These are phyloP conservation scores for Saururus chinensis DNA, from an alignment of 164 flowering plant genomes.

Conservation along the genomic window DNA sequence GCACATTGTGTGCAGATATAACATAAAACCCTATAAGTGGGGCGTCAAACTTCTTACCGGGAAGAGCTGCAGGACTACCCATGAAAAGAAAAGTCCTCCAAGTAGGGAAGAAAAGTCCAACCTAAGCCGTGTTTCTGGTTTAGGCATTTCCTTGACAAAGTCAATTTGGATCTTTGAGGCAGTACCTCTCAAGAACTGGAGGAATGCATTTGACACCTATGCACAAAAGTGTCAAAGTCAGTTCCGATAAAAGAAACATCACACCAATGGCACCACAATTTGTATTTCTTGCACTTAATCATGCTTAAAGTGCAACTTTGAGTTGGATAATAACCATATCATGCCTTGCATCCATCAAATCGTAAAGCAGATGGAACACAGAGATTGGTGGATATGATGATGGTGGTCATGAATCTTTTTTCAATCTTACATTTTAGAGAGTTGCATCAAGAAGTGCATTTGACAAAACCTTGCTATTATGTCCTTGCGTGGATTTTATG, in stretches of 20 bases:
- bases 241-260: not conserved
- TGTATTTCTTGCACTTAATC: not conserved
- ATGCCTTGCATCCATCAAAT: not conserved
- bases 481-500: too few species aligned
- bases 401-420: not conserved
- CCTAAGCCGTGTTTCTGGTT: slow-evolving; percentile 37
- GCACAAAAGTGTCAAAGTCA: not conserved
- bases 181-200: slow-evolving; percentile 48
- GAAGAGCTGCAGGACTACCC: slow-evolving; percentile 69
- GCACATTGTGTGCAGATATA: not conserved
- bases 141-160: slow-evolving; percentile 94
- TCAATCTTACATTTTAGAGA: not conserved
- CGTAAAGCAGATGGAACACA: not conserved
- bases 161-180: slow-evolving; percentile 48
- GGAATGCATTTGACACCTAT: slow-evolving; percentile 87
- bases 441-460: not conserved
- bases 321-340: not conserved
- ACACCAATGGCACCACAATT: not conserved
- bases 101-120: slow-evolving; percentile 76
- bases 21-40: not conserved
- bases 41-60: slow-evolving; percentile 44
- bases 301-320: too few species aligned
- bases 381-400: not conserved
- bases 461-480: too few species aligned
- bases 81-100: slow-evolving; percentile 78